Base-by-base conservation (phyloP, 139 green algal genomes). In the Nannochloris sp. region DNA sequence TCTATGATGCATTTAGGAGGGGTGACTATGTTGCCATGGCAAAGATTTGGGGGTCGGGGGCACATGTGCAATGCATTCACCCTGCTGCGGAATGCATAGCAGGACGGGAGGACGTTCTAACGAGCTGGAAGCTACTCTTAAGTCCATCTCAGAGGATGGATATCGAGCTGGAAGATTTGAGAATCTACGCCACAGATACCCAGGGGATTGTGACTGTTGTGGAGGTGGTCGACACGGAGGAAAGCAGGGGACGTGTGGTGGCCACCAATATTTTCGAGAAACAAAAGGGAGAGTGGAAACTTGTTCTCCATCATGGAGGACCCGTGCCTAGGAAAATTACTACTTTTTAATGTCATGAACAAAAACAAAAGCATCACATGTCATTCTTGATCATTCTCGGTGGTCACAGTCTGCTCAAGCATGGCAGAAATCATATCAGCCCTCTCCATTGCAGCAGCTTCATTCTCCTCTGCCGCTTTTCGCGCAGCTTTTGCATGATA, bases 251-350 rank as follows among this genome's bases (percentile, higher is more conserved):
- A 71, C 85, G 86, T 65, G 80, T 89, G 2, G 56, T 73, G 4
- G 88, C 88, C 16, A 95, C 87, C 49, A 95, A 95, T 62, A 68
- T 95, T 1, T 95, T 93, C 74, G 84, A 95, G 61, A 85, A 85
- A 72, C 82, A 92, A 51, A 61, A 72, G 26, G 84, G 84, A 13
- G 48, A 72, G 5, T 95, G 87, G 87, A 72, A 79, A 13, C 77
- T 95, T 10, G 62, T 84, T 6, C 76, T 85, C 17, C 87, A 95
- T 74, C 87, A 95, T 28, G 87, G 83, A n/a, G 69, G 73, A 25
- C 10, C 50, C 9, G 40, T 44, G 5, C 56, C 66, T 9, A 36
- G 31, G 36, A 14, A 28, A 23, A 53, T 53, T 11, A 28, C 20
- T 23, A 23, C 0, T 23, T 23, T 23, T 23, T 23, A 23, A 23